phyloP scores from a whole-genome alignment of 2,329 filamentous ascomycete genomes.

The Paecilomyces variotii region DNA sequence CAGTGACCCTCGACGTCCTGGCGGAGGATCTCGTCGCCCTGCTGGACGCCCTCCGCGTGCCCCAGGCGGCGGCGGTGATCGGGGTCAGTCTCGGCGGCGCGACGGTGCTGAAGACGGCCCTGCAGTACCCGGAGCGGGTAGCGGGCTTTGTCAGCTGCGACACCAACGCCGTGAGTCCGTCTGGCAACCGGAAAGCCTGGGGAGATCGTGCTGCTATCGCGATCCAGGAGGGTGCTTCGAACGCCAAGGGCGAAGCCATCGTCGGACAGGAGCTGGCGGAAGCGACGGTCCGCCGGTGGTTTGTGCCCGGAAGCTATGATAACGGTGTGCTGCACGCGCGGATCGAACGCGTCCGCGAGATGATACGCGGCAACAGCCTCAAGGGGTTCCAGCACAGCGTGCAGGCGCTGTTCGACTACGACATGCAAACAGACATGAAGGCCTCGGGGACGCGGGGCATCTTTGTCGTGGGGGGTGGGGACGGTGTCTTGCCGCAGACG shows the following conservation, averaged over 20 bases:
- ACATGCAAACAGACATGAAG: constrained; percentile 39
- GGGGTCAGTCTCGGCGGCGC: constrained; percentile 78
- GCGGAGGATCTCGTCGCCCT: constrained; percentile 56
- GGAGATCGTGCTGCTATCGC: constrained; percentile 64
- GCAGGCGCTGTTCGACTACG: constrained; percentile 50
- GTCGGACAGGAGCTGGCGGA: constrained; percentile 58
- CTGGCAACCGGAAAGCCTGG: constrained; percentile 72
- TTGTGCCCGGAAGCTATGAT: constrained; percentile 54
- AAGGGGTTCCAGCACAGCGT: constrained; percentile 74
- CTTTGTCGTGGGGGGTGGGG: constrained; percentile 64
- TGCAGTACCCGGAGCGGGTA: constrained; percentile 55
- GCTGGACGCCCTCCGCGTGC: constrained; percentile 61
- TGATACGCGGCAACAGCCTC: constrained; percentile 62
- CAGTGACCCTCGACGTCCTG: constrained; percentile 36
- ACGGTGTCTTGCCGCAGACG: constrained; percentile 67
- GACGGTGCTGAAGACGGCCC: constrained; percentile 64
- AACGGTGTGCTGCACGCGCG: constrained; percentile 38
- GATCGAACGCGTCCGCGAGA: constrained; percentile 54
- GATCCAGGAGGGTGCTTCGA: constrained; percentile 43
- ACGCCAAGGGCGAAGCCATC: constrained; percentile 45
- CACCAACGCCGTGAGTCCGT: constrained; percentile 65
- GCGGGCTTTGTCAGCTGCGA: constrained; percentile 64
- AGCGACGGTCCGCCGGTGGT: constrained; percentile 69
- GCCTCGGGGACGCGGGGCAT: constrained; percentile 39
- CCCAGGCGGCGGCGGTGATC: constrained; percentile 57